Evolutionary conservation across 768 basidiomycete genomes (phyloP), one percentile per base, ranked within the genome.

Genomic region (Hygrocybe coccinea): DNA sequence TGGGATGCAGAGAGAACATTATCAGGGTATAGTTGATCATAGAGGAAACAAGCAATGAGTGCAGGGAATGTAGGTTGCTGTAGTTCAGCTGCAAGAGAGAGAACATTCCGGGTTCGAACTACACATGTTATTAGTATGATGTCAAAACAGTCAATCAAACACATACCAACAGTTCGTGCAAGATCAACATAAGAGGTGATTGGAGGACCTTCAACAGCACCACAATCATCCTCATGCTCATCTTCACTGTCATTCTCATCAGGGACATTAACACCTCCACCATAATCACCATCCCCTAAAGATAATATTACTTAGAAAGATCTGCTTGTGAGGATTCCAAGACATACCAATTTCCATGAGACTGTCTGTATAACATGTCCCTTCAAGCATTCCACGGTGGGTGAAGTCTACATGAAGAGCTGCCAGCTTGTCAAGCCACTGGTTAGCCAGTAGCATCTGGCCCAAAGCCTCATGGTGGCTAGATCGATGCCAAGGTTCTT

Each of bases 391-490:
- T 1, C 64, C 59, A 15, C 60, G 57, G 5, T 47, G 46, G 0
- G 52, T 57, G 39, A 64, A 63, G 48, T 62, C 56, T 3, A 46
- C 58, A 7, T 56, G 51, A 0, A 55, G 43, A 9, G 62, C 64
- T 7, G 58, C 56, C 0, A 76, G 56, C 52, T 74, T 71, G 53
- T 71, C 67, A 1, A 66, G 52, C n/a, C 61, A 50, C 22, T 65
- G 65, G 50, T 69, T 73, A 1, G 65, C 71, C 5, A 66, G 43
- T 8, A 76, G 63, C 71, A 76, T 76, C 44, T 76, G 71, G 0
- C 61, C 62, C 2, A 76, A 59, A 0, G 73, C 64, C 12, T 74
- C 53, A 52, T 63, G 61, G 0, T 52, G 60, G 58, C 56, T 74
- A 1, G 69, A 72, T 2, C 63, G 56, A 0, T 67, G 57, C 71